Conservation (phyloP, 106 monocot species). For the Phalaenopsis equestris region DNA sequence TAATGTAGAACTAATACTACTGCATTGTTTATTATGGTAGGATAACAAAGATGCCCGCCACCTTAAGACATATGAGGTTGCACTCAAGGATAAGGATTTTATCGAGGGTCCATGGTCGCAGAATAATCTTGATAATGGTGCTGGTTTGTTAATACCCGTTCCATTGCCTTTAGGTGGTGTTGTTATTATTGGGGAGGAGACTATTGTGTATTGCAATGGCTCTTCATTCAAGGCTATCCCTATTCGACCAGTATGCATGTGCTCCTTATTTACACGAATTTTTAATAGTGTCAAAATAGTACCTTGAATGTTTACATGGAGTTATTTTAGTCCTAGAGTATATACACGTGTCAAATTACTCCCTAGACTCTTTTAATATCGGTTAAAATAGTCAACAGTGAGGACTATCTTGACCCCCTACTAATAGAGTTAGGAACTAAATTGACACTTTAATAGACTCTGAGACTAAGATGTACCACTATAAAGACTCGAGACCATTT, state of each 20-base stretch:
- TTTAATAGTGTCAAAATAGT: neutral
- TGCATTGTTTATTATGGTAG: constrained; percentile 24
- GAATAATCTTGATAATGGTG: constrained; percentile 95
- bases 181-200: constrained; percentile 98
- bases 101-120: constrained; percentile 98
- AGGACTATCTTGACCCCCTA: too few relatives aligned
- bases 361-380: too few relatives aligned
- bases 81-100: constrained; percentile 97
- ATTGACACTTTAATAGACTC: too few relatives aligned
- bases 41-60: constrained; percentile 99
- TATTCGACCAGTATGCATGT: constrained; percentile 50
- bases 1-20: neutral
- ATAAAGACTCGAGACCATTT: too few relatives aligned
- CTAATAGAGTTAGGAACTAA: too few relatives aligned
- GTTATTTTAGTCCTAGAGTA: too few relatives aligned
- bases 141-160: constrained; percentile 87
- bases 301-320: too few relatives aligned
- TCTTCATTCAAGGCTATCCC: constrained; percentile 88
- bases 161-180: constrained; percentile 98
- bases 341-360: too few relatives aligned
- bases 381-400: too few relatives aligned
- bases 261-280: neutral
- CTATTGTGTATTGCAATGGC: constrained; percentile 85
- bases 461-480: too few relatives aligned
- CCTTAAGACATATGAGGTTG: constrained; percentile 97